Evolutionary conservation across 1,284 basidiomycete genomes (phyloP).

Genomic region (Trametes pubescens): DNA sequence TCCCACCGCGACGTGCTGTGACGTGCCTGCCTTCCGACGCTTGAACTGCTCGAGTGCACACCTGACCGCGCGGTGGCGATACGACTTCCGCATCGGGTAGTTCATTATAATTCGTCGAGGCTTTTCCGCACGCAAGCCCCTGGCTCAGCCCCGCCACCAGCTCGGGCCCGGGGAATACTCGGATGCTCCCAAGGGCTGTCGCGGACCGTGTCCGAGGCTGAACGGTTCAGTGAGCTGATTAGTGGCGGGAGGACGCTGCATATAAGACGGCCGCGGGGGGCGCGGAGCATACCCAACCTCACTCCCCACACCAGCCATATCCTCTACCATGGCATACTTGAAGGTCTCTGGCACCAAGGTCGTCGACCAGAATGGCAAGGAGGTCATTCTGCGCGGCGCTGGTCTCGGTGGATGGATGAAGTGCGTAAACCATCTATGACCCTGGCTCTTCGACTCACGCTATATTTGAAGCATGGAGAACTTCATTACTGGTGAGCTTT

Average conservation of each 20-base stretch:
- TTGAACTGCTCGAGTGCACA: neutral
- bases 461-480: constrained; percentile 61
- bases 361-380: constrained; percentile 60
- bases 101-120: constrained; percentile 6
- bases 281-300: neutral
- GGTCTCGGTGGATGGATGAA: constrained; percentile 79
- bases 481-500: constrained; percentile 57
- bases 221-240: constrained; percentile 5
- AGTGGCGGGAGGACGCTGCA: neutral
- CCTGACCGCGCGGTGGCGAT: constrained; percentile 15
- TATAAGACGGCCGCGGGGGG: neutral
- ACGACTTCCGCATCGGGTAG: constrained; percentile 3
- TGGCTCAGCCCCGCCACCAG: neutral
- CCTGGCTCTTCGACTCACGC: neutral
- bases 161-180: constrained; percentile 8
- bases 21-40: constrained; percentile 1
- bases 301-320: neutral
- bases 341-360: constrained; percentile 64
- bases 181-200: neutral
- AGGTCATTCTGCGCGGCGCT: constrained; percentile 69
- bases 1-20: neutral
- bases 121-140: constrained; percentile 5
- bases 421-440: constrained; percentile 47
- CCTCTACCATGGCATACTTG: constrained; percentile 47
- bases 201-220: constrained; percentile 6